These are phyloP conservation scores for Arachnopeziza araneosa DNA, from an alignment of 2,329 filamentous ascomycete species.

Conservation along the genomic window DNA sequence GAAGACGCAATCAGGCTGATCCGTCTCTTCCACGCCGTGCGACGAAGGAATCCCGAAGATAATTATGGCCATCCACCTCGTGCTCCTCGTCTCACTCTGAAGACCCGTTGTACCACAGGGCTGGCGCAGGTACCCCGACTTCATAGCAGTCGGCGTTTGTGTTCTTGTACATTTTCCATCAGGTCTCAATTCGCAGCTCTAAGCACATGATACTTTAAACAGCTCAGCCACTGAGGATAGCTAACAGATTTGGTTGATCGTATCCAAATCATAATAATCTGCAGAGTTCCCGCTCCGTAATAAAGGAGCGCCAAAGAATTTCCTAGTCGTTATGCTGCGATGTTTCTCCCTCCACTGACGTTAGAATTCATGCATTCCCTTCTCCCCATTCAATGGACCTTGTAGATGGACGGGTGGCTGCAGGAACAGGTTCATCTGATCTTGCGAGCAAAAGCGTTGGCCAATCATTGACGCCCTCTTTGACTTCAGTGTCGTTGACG, in stretches of 20 bases:
- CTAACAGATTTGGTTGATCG: too few relatives aligned
- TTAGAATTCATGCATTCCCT: neutral
- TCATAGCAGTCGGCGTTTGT: neutral
- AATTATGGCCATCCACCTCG: neutral
- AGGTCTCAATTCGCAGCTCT: too few relatives aligned
- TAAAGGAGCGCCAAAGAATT: too few relatives aligned
- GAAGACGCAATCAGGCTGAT: neutral
- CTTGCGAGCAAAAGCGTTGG: neutral
- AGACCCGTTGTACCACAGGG: neutral
- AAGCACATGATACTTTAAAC: too few relatives aligned
- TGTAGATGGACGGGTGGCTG: neutral
- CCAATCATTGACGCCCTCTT: neutral
- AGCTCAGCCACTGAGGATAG: too few relatives aligned
- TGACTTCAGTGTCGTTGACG: neutral
- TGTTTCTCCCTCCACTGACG: neutral
- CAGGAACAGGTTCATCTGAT: neutral
- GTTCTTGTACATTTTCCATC: too few relatives aligned
- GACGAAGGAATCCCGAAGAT: neutral
- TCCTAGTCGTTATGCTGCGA: neutral
- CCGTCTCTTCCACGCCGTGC: neutral
- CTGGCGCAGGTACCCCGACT: neutral
- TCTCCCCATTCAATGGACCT: neutral
- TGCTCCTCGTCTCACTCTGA: neutral
- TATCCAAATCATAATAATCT: too few relatives aligned
- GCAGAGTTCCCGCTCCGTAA: too few relatives aligned